Evolutionary conservation across 1,284 basidiomycete species (phyloP), one percentile per base, ranked within the genome.

Genomic region (Ganoderma multipileum): DNA sequence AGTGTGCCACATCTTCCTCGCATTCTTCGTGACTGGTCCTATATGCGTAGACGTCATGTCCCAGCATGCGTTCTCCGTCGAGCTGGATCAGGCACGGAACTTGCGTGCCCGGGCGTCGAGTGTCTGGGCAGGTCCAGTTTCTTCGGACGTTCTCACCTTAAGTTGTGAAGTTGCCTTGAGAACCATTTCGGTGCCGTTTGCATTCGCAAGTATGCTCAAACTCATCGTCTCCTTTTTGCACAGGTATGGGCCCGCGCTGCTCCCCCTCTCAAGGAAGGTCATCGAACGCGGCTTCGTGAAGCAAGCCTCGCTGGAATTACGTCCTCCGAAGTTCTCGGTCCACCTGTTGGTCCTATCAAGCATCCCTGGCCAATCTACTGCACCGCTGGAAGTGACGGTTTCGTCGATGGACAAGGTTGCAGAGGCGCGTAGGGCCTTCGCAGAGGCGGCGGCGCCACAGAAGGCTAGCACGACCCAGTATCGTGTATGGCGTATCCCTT

Each of bases 251-350:
- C 72, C 83, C 63, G 81, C 87, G 1, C 79, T 78, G 16, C 81
- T 84, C 59, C 81, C 87, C 2, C 81, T 96, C 59, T 85, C 89
- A 39, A 88, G 94, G 64, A 83, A 84, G 26, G 91, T 95, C 66
- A 88, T 95, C 68, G 80, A 84, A 16, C 84, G 86, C 69, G 93
- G 87, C 18, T 80, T 82, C 62, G 76, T 80, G 47, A 86, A 87
- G 72, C 83, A 86, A 68, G 81, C 84, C 26, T 81, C 83, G n/a
- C 82, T 98, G 68, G 96, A 98, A 80, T 85, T 97, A 62, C 87
- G 88, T 65, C 95, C 96, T 20, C 91, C 91, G 1, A 82, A 83
- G 42, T 84, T 97, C 76, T 87, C 85, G 68, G 86, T 91, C 36
- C 86, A 92, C 76, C 79, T 83, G 39, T 81, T 90, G 41, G 58